A percentile compares a stretch with the other conserved stretches of the same genome.
phyloP scores from a whole-genome alignment of 2,329 filamentous ascomycete species.

The Colletotrichum tabaci region DNA sequence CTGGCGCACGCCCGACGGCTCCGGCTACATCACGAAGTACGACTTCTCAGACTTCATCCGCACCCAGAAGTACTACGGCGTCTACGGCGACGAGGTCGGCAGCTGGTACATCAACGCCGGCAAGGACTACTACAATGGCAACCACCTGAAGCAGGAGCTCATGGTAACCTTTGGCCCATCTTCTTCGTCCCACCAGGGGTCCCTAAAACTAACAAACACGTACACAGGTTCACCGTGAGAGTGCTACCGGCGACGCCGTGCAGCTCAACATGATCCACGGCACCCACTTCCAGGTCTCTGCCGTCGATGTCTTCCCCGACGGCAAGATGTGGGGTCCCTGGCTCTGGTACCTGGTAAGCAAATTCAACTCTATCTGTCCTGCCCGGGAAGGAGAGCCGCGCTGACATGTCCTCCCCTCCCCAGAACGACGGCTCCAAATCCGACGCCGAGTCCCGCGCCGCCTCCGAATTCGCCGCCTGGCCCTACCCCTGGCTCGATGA shows the following conservation, averaged over 20 bases:
- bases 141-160: conserved; percentile 67
- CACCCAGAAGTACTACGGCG: conserved; percentile 62
- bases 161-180: conserved; percentile 49
- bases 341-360: conserved; percentile 48
- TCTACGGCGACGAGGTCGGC: conserved; percentile 64
- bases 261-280: conserved; percentile 70
- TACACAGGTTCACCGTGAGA: conserved; percentile 61
- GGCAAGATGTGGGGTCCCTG: conserved; percentile 61
- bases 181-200: neutral
- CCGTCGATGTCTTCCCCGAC: conserved; percentile 54
- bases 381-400: neutral
- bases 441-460: conserved; percentile 57
- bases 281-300: conserved; percentile 60
- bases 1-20: conserved; percentile 55
- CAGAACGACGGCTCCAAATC: conserved; percentile 62
- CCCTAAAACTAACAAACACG: neutral
- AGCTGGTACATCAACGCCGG: conserved; percentile 67
- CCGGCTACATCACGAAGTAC: conserved; percentile 67
- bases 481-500: conserved; percentile 66
- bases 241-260: conserved; percentile 63
- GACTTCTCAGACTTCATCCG: conserved; percentile 52
- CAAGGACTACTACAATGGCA: conserved; percentile 67
- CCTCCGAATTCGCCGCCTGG: conserved; percentile 60
- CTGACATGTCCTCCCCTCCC: conserved; percentile 2
- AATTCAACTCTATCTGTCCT: conserved; percentile 19